Base-by-base conservation (phyloP, 768 basidiomycete species). In the Amanita molliuscula region DNA sequence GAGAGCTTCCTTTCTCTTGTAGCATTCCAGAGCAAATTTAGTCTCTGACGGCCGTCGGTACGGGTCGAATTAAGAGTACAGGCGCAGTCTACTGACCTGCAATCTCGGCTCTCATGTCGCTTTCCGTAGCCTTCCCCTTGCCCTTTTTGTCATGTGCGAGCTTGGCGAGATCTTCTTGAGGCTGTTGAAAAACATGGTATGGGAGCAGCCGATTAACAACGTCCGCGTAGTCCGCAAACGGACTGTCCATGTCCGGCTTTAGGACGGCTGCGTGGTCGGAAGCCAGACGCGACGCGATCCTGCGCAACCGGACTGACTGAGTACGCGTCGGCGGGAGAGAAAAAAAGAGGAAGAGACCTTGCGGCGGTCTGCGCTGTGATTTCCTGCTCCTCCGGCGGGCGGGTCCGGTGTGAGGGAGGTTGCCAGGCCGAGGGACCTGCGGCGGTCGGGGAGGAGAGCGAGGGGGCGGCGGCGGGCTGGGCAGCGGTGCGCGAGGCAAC, bases 131-230 rank as follows among this genome's bases (percentile, higher is more conserved):
- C 56, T 77, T 86, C 51, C 70, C 73, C 60, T 88, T 88, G 10
- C 82, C 81, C 61, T 86, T 86, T 44, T 61, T 55, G 28, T 70
- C 59, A 25, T 58, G 54, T 45, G 67, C 20, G 9, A 48, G 20
- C 29, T 66, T 38, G 6, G 18, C 62, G 55, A 87, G 55, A 55
- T 91, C 88, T 40, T 83, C 81, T 50, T 65, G 65, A 0, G 87
- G 87, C 52, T 87, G 83, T 54, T 84, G 84, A 55, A 82, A 88
- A 44, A 90, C 65, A 58, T 91, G 88, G 57, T 87, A 90, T 0
- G 88, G 87, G 18, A 90, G 68, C 18, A 91, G 70, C 44, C 87
- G 75, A n/a, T 77, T 73, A 20, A 88, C 70, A 2, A 72, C 82
- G 59, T 91, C 88, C 4, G 65, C 59, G 7, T 70, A 63, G 57